Evolutionary conservation across 768 basidiomycete genomes (phyloP).

Genomic region (Dendrothele bispora): DNA sequence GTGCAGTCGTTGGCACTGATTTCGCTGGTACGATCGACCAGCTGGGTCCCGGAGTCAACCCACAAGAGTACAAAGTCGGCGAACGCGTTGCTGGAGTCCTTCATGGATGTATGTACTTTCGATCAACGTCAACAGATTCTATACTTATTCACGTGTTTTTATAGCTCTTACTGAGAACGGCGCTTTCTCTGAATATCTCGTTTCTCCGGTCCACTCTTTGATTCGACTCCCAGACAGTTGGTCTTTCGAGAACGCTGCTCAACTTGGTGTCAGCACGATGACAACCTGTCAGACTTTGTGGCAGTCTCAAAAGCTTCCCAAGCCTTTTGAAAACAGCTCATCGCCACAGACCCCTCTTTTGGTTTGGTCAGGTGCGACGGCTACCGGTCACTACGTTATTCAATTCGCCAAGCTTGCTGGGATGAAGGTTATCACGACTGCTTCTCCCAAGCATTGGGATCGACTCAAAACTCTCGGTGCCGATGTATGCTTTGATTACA

Average conservation of each 20-base stretch:
- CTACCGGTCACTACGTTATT: conserved; percentile 26
- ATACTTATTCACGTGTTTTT: neutral
- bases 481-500: conserved; percentile 30
- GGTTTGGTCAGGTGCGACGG: conserved; percentile 26
- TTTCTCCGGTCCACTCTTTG: neutral
- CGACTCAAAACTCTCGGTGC: conserved; percentile 34
- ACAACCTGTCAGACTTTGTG: conserved; percentile 9
- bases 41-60: conserved; percentile 3
- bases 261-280: conserved; percentile 1
- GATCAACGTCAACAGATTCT: too few relatives aligned
- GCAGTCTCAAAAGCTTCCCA: conserved; percentile 5
- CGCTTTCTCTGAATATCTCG: conserved; percentile 10
- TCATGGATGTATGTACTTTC: conserved; percentile 5
- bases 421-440: conserved; percentile 31
- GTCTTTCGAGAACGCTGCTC: conserved; percentile 8
- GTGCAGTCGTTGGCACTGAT: conserved; percentile 6
- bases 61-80: neutral
- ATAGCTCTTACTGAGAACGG: conserved; percentile 1
- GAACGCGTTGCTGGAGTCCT: conserved; percentile 9
- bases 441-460: conserved; percentile 28
- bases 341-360: conserved; percentile 12
- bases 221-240: conserved; percentile 1
- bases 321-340: neutral
- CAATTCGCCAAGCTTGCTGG: conserved; percentile 32
- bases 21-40: conserved; percentile 9